phyloP scores from a whole-genome alignment of 352 stramenopile species.

The Thraustotheca clavata region DNA sequence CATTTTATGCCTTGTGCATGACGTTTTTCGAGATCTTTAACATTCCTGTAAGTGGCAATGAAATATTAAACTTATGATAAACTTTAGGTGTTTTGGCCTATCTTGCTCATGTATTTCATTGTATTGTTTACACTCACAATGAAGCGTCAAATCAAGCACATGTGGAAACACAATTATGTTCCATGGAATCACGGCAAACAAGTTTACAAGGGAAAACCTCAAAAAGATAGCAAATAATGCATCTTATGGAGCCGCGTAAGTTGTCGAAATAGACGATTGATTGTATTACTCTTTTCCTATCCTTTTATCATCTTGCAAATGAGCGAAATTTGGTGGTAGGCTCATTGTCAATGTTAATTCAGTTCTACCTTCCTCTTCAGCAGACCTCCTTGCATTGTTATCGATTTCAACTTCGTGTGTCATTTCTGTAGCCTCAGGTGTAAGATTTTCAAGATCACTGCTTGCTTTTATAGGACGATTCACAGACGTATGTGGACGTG shows the following conservation, averaged over 20 bases:
- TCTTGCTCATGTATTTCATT: slow-evolving; percentile 99
- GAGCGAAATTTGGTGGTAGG: no score
- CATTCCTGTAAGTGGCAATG: slow-evolving; percentile 64
- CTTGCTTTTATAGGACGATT: background rate
- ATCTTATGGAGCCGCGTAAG: background rate
- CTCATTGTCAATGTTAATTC: no score
- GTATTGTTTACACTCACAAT: slow-evolving; percentile 98
- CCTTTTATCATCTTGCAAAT: no score
- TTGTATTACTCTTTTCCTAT: no score
- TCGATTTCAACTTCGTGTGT: no score
- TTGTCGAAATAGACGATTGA: background rate
- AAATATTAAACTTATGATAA: background rate
- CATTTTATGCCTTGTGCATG: slow-evolving; percentile 90
- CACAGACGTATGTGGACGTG: background rate
- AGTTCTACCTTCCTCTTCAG: no score
- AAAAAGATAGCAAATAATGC: slow-evolving; percentile 16
- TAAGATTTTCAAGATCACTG: no score
- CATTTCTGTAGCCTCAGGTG: no score
- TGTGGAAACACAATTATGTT: slow-evolving; percentile 99
- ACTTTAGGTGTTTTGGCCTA: slow-evolving; percentile 94
- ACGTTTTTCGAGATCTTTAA: slow-evolving; percentile 98
- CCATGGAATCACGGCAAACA: slow-evolving; percentile 94
- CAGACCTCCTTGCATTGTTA: no score
- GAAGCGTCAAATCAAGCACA: slow-evolving; percentile 99
- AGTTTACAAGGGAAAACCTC: slow-evolving; percentile 85